A percentile compares a stretch with the other conserved stretches of the same genome.
Evolutionary conservation across 2,329 filamentous ascomycete genomes (phyloP).

Genomic region (Colletotrichum limetticola): DNA sequence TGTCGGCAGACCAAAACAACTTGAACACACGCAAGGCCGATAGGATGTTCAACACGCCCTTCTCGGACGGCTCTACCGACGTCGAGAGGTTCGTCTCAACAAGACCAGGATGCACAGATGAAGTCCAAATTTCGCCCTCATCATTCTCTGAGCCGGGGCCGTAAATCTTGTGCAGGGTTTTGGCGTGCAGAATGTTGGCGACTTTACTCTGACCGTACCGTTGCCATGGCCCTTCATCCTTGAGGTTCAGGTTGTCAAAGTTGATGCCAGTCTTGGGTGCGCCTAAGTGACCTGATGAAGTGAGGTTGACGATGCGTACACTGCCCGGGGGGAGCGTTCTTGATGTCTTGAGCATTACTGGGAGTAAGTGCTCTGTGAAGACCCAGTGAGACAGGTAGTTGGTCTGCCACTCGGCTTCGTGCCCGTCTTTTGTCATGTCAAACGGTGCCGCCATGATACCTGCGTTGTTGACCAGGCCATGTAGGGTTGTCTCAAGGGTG

Average conservation of each 20-base stretch:
- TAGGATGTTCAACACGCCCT: too few relatives aligned
- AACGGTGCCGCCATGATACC: constrained; percentile 39
- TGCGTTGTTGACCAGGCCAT: constrained; percentile 42
- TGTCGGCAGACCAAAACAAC: too few relatives aligned
- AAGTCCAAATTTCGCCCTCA: constrained; percentile 13
- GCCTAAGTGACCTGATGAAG: constrained; percentile 37
- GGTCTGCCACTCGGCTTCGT: constrained; percentile 50
- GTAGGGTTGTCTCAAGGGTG: constrained; percentile 41
- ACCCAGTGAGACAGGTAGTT: constrained; percentile 57
- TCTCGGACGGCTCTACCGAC: too few relatives aligned
- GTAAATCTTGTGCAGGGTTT: constrained; percentile 50
- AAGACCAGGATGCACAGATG: constrained; percentile 7
- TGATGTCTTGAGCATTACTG: constrained; percentile 47
- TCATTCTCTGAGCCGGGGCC: constrained; percentile 33
- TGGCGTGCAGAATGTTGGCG: constrained; percentile 57
- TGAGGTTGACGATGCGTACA: constrained; percentile 38
- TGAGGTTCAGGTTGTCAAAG: constrained; percentile 35
- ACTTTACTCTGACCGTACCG: constrained; percentile 60
- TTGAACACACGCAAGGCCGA: too few relatives aligned
- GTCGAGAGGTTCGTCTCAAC: not conserved
- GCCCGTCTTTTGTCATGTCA: constrained; percentile 45
- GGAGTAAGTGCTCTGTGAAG: constrained; percentile 50
- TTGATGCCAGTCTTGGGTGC: constrained; percentile 36
- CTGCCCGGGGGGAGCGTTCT: constrained; percentile 21
- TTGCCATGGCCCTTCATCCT: constrained; percentile 21